Base-by-base conservation (phyloP, 176 grass and related monocot species). In the Rhynchospora tenuis region DNA sequence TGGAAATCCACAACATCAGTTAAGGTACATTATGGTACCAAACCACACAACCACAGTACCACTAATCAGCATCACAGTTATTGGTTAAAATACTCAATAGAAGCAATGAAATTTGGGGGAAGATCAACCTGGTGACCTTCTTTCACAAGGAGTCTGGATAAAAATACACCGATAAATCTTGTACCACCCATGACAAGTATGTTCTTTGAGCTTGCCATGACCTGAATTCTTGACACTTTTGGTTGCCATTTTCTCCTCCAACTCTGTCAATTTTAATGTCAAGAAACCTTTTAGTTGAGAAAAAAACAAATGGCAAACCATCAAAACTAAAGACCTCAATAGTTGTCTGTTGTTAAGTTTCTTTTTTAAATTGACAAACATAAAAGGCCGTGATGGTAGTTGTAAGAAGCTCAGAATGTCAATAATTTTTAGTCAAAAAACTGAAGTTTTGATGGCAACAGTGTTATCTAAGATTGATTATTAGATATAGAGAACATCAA, bases 181-280 rank as follows among this genome's bases (percentile, higher is more conserved):
- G 96, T 95, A 56, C 96, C 96, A 1, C 93, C 96, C 93, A 99
- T 99, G 57, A 99, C 81, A 12, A 99, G 88, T 76, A 95, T 99
- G 80, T 99, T 99, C 89, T 95, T 95, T 73, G 89, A 83, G 85
- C 88, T 86, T 77, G 93, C 93, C 33, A 46, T 71, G 26, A 95
- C 93, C 72, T 88, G 87, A 56, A 97, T 55, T 79, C 86, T 85
- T 19, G 85, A 72, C 2, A 76, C 87, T 58, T 83, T 88, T 47
- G 88, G 83, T 73, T 90, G 92, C 83, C 90, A 89, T 90, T 82
- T 71, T 63, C 81, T 84, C 55, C 93, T 95, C 83, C 86, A 85
- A 59, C 70, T 89, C 93, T 99, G 89, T 28, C 16, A 85, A 87
- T 59, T 82, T 75, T 66, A 33, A 64, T 59, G 43, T 42, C 46